Conservation (phyloP, 306 rosid genomes). For the Inga oerstediana region DNA sequence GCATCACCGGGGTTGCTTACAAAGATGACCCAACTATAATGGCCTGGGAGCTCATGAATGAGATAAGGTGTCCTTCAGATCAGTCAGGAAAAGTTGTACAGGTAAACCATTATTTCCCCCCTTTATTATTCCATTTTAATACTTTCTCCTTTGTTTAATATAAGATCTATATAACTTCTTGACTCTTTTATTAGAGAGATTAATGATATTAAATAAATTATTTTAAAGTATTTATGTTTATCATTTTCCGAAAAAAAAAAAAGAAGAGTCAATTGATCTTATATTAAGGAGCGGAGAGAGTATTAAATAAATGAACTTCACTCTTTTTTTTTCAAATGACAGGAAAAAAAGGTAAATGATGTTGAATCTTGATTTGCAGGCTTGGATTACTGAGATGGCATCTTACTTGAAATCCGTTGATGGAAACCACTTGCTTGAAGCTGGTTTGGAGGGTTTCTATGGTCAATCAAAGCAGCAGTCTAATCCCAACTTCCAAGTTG, state of each 20-base stretch:
- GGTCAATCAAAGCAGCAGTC: constrained; percentile 56
- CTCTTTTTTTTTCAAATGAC: too few species aligned
- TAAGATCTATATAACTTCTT: too few species aligned
- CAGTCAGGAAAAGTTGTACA: constrained; percentile 75
- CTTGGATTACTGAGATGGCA: constrained; percentile 93
- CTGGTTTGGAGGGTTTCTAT: constrained; percentile 91
- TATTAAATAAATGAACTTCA: too few species aligned
- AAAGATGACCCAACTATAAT: constrained; percentile 88
- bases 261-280: too few species aligned
- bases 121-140: not conserved
- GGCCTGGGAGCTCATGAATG: constrained; percentile 99
- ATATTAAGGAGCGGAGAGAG: too few species aligned
- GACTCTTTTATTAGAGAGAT: too few species aligned
- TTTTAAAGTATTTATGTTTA: too few species aligned
- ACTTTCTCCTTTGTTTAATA: too few species aligned
- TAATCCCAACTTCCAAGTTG: constrained; percentile 68
- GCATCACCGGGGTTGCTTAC: constrained; percentile 71
- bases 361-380: constrained; percentile 40
- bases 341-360: not conserved
- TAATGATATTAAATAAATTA: too few species aligned
- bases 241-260: too few species aligned
- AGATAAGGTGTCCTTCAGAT: constrained; percentile 78
- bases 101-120: constrained; percentile 39
- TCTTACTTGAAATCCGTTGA: constrained; percentile 85
- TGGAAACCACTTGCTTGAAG: constrained; percentile 84